phyloP scores from a whole-genome alignment of 768 basidiomycete species.

The Naematelia encephala region DNA sequence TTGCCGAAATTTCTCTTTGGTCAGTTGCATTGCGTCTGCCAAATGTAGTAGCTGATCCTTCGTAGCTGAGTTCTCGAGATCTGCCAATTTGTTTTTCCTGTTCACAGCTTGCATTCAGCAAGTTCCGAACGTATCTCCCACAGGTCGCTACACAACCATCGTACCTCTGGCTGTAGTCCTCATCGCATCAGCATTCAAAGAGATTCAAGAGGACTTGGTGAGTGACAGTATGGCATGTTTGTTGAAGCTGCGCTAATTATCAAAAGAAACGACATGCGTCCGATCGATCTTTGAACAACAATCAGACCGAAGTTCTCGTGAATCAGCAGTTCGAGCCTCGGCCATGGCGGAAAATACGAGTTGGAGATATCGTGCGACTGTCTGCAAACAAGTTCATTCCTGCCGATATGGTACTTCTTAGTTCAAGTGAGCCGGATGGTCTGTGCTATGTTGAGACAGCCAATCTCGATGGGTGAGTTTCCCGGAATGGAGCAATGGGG shows the following conservation, averaged over 20 bases:
- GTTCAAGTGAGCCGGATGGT: constrained; percentile 92
- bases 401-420: constrained; percentile 82
- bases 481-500: neutral
- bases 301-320: constrained; percentile 71
- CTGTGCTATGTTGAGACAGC: constrained; percentile 97
- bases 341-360: constrained; percentile 83
- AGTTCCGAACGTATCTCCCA: constrained; percentile 95
- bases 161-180: constrained; percentile 82
- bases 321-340: constrained; percentile 60
- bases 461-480: constrained; percentile 83
- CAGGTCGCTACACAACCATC: constrained; percentile 91
- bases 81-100: constrained; percentile 96
- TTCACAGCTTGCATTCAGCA: constrained; percentile 97
- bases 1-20: constrained; percentile 89
- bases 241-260: neutral
- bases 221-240: constrained; percentile 46
- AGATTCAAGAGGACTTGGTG: constrained; percentile 88
- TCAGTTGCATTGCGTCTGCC: constrained; percentile 52
- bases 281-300: constrained; percentile 84
- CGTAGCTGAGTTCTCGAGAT: constrained; percentile 95
- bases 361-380: constrained; percentile 87
- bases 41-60: constrained; percentile 10
- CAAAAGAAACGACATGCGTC: constrained; percentile 94
- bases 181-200: constrained; percentile 91
- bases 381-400: constrained; percentile 93